These are phyloP conservation scores for Magnusiomyces paraingens DNA, from an alignment of 1,139 yeast species.

Conservation along the genomic window DNA sequence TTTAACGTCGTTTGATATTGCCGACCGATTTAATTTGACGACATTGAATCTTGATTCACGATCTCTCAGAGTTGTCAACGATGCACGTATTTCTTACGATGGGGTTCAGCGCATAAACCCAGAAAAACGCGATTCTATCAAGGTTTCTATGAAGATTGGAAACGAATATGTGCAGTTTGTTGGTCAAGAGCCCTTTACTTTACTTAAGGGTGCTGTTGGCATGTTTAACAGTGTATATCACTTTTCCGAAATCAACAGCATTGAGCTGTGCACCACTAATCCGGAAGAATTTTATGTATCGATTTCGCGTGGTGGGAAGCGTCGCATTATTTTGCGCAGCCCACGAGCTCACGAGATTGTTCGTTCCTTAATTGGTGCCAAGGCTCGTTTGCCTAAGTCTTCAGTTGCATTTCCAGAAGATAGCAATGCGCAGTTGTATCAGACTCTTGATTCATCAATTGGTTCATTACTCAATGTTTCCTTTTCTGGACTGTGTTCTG, in stretches of 20 bases:
- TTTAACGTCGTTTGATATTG: constrained; percentile 23
- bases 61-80: constrained; percentile 22
- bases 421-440: constrained; percentile 5
- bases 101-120: constrained; percentile 15
- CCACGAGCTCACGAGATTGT: constrained; percentile 24
- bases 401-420: not conserved
- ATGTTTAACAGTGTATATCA: constrained; percentile 23
- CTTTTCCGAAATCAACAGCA: constrained; percentile 40
- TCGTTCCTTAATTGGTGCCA: constrained; percentile 25
- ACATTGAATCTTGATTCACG: constrained; percentile 23
- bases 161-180: constrained; percentile 57
- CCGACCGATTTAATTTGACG: constrained; percentile 20
- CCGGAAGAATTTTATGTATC: constrained; percentile 55
- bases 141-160: constrained; percentile 60
- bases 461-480: constrained; percentile 49
- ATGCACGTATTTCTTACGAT: constrained; percentile 21
- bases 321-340: constrained; percentile 16
- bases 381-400: constrained; percentile 18
- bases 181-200: constrained; percentile 46
- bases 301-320: constrained; percentile 25
- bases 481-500: constrained; percentile 60
- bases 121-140: constrained; percentile 6
- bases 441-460: constrained; percentile 8
- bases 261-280: constrained; percentile 44
- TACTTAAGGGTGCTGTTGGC: constrained; percentile 31